Percentiles rank a stretch among this genome's conserved stretches.
phyloP scores from a whole-genome alignment of 306 rosid genomes.

The Crotalaria pallida region DNA sequence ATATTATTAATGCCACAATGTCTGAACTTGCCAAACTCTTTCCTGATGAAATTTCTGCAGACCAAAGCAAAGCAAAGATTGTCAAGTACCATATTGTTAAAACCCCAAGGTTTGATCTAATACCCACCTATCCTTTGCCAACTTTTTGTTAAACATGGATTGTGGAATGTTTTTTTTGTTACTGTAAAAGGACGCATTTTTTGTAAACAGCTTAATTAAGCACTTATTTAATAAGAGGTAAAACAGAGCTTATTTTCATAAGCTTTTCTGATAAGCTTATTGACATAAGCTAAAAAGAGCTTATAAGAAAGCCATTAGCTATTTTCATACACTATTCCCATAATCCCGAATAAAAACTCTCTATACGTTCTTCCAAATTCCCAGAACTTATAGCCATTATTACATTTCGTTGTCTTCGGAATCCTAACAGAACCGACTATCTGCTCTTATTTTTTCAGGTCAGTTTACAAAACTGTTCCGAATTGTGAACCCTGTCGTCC shows the following conservation, averaged over 20 bases:
- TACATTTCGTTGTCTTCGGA: constrained; percentile 8
- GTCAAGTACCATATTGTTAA: constrained; percentile 87
- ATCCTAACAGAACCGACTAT: neutral
- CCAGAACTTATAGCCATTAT: neutral
- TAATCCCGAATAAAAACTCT: too few species aligned
- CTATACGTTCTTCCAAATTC: too few species aligned
- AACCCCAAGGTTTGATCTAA: constrained; percentile 77
- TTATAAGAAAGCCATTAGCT: too few species aligned
- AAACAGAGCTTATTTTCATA: too few species aligned
- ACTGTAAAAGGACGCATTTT: neutral
- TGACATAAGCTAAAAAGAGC: too few species aligned
- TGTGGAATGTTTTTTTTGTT: neutral
- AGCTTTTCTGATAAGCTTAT: too few species aligned
- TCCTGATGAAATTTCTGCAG: constrained; percentile 90
- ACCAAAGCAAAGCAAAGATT: constrained; percentile 92
- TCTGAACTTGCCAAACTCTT: constrained; percentile 89
- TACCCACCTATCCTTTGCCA: constrained; percentile 3
- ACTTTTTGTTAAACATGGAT: neutral
- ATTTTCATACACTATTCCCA: too few species aligned
- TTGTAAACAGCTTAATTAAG: too few species aligned
- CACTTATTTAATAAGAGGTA: too few species aligned
- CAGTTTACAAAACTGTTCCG: constrained; percentile 89
- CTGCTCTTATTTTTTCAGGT: constrained; percentile 65
- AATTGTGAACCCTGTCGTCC: constrained; percentile 94
- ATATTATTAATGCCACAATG: constrained; percentile 91